A percentile compares a stretch with the other conserved stretches of the same genome.
Conservation (phyloP, 208 protist genomes). For the Wallacemonas collosoma region DNA sequence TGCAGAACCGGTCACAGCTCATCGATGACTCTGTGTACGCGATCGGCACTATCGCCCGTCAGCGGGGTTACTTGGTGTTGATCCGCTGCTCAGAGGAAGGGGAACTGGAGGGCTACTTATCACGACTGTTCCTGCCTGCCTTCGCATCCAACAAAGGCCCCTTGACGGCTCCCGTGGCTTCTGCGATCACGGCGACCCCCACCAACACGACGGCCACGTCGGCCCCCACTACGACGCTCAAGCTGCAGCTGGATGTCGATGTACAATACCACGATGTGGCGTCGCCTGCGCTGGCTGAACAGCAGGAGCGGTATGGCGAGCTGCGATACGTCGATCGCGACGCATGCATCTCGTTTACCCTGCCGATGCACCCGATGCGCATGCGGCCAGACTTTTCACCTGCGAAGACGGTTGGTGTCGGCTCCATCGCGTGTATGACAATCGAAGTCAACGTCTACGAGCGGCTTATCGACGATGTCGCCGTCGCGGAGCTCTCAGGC, state of each 20-base stretch:
- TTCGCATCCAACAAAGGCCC: conserved; percentile 26
- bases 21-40: conserved; percentile 66
- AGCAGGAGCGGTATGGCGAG: conserved; percentile 81
- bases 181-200: background rate
- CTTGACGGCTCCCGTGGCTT: background rate
- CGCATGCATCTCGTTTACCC: conserved; percentile 74
- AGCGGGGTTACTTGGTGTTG: conserved; percentile 78
- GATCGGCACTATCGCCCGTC: conserved; percentile 66
- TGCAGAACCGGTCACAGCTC: conserved; percentile 59
- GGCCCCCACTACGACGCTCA: conserved; percentile 17
- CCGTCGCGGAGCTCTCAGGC: conserved; percentile 75
- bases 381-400: conserved; percentile 85
- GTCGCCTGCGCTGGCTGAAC: conserved; percentile 56
- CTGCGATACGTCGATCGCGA: conserved; percentile 82
- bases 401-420: conserved; percentile 84
- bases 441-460: conserved; percentile 82
- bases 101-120: conserved; percentile 79
- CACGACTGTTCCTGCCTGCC: conserved; percentile 63
- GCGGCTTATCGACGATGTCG: conserved; percentile 75
- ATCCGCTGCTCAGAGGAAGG: conserved; percentile 66
- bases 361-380: conserved; percentile 84
- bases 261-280: conserved; percentile 63
- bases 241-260: conserved; percentile 75
- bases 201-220: background rate
- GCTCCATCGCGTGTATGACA: conserved; percentile 90